Base-by-base conservation (phyloP, 176 grass and related monocot genomes). In the Calamus simplicifolius region DNA sequence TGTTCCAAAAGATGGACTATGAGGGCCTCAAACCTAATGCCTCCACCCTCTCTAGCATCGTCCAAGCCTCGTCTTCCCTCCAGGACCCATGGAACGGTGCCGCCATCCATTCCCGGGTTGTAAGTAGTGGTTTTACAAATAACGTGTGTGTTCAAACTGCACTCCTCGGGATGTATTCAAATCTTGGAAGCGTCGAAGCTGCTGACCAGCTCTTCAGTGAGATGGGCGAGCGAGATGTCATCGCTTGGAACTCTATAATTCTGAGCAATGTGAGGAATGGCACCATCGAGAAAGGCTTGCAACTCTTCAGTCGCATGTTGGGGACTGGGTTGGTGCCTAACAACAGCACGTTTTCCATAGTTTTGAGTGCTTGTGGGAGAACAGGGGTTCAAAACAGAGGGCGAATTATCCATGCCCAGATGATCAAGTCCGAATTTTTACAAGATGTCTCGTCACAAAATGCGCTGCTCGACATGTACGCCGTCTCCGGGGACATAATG, bases 381-480 rank as follows among this genome's bases (percentile, higher is more conserved):
- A 25, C 51, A 4, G 65, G 74, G 7, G 54, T 80, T 61, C 10
- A 48, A 14, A 59, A 23, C 19, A 69, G 69, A 30, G 91, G 91
- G 29, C 71, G 78, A 5, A 77, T 49, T 7, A 64, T 96, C 0
- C 91, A 96, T 74, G 86, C 76, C n/a, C 76, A 85, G 84, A 71
- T 90, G 21, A 74, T 90, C 19, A 84, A 71, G 51, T 85, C 61
- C 18, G 80, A 87, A 14, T 25, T 90, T 21, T 59, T 82, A 23
- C 91, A 68, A 67, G 91, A 90, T 68, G 7, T 74, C 56, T 72
- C 80, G 5, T 23, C 87, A 57, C 80, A 82, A 52, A 96, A 96
- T 72, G 78, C 86, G 5, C 69, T 96, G 59, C 75, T 96, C 0
- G 75, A 77, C 67, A 87, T 96, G 86, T 96, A 96, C 64, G 67